Evolutionary conservation across 306 rosid genomes (phyloP).

Genomic region (Gillenia trifoliata): DNA sequence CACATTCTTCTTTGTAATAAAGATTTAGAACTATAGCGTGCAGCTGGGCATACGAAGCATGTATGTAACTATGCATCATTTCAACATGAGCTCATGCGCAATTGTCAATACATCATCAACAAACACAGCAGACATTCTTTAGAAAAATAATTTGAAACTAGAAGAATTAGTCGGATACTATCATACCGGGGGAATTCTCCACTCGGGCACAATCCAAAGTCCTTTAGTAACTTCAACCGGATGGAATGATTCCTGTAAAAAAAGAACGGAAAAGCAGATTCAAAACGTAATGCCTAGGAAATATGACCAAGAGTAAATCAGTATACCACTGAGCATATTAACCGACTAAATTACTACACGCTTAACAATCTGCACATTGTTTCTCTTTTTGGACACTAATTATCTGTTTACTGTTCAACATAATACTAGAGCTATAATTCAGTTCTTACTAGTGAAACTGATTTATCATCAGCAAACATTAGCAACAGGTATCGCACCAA

Average conservation of each 20-base stretch:
- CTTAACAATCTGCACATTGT: neutral
- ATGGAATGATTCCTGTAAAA: conserved; percentile 62
- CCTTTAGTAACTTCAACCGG: conserved; percentile 66
- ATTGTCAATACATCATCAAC: neutral
- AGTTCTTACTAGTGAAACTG: neutral
- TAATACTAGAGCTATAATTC: neutral
- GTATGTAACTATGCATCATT: neutral
- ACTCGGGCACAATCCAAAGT: conserved; percentile 82
- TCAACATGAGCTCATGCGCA: too few species aligned
- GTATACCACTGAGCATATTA: neutral
- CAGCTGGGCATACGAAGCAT: neutral
- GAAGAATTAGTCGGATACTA: conserved; percentile 6
- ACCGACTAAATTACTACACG: neutral
- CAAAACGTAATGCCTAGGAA: neutral
- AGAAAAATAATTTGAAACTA: neutral
- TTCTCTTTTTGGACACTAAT: neutral
- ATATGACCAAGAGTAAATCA: neutral
- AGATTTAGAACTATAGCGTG: conserved; percentile 1
- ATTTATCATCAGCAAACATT: neutral
- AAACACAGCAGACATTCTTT: neutral
- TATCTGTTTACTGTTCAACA: neutral
- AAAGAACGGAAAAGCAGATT: neutral
- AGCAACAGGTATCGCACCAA: neutral
- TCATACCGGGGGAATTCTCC: conserved; percentile 76
- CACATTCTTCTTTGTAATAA: conserved; percentile 1